These are phyloP conservation scores for Rhizopus delemar DNA, from an alignment of 371 early-diverging fungal genomes.

Conservation along the genomic window DNA sequence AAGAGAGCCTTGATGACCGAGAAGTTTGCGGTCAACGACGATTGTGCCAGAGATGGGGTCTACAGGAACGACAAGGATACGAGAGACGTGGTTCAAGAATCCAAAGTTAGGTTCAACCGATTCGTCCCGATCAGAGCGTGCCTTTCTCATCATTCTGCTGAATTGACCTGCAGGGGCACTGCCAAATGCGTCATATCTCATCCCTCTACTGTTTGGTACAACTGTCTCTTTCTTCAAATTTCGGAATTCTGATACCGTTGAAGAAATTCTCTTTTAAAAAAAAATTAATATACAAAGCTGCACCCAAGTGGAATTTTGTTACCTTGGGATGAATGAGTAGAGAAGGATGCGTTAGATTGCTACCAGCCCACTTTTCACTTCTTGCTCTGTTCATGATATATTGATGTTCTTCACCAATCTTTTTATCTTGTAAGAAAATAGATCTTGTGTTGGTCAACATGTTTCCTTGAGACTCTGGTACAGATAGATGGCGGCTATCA, in stretches of 20 bases:
- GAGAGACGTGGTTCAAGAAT: conserved; percentile 32
- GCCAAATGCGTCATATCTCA: neutral
- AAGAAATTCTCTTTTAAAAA: conserved; percentile 5
- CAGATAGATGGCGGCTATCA: neutral
- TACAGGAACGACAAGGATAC: conserved; percentile 17
- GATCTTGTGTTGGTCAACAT: conserved; percentile 7
- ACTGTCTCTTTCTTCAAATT: neutral
- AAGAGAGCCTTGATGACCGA: conserved; percentile 34
- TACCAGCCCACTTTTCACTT: conserved; percentile 54
- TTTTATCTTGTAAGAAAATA: conserved; percentile 39
- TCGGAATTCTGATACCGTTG: neutral
- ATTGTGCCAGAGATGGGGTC: conserved; percentile 22
- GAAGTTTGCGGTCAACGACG: conserved; percentile 18
- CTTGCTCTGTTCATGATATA: conserved; percentile 56
- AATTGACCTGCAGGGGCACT: neutral
- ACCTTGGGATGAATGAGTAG: conserved; percentile 53
- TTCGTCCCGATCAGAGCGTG: neutral
- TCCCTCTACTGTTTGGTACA: neutral
- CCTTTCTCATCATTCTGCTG: neutral
- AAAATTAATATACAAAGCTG: neutral
- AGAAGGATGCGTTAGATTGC: conserved; percentile 53
- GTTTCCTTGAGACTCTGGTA: neutral
- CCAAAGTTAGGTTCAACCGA: neutral
- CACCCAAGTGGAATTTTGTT: conserved; percentile 1
- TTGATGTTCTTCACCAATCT: conserved; percentile 58